Evolutionary conservation across 2,329 filamentous ascomycete genomes (phyloP).

Genomic region (Alternaria brassicae): DNA sequence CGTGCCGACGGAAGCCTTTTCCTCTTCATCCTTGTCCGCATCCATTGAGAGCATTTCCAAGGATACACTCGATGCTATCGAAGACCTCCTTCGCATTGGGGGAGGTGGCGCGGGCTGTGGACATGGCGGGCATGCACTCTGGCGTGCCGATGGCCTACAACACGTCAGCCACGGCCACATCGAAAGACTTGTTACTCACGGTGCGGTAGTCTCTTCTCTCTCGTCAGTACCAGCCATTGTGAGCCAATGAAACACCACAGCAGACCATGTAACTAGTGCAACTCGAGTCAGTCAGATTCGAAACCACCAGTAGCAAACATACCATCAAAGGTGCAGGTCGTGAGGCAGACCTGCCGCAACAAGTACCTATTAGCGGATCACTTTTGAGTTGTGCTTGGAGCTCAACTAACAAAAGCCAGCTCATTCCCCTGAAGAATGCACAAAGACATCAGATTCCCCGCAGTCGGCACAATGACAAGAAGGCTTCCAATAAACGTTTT

Average conservation of each 20-base stretch:
- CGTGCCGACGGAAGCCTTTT: neutral
- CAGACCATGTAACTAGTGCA: slow-evolving; percentile 46
- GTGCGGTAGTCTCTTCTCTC: slow-evolving; percentile 17
- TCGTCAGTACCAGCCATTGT: slow-evolving; percentile 36
- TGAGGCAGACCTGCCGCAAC: slow-evolving; percentile 44
- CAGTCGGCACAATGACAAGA: slow-evolving; percentile 50
- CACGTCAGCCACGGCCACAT: neutral
- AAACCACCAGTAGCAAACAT: slow-evolving; percentile 11
- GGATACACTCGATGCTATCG: neutral
- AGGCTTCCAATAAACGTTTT: slow-evolving; percentile 45
- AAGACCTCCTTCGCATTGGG: neutral
- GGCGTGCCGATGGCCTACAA: neutral
- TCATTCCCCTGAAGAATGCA: slow-evolving; percentile 44
- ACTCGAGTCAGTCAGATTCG: slow-evolving; percentile 1
- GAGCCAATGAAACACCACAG: slow-evolving; percentile 47
- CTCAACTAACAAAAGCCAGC: slow-evolving; percentile 43
- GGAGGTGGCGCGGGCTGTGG: neutral
- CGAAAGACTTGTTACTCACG: slow-evolving; percentile 14
- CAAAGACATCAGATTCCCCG: slow-evolving; percentile 48
- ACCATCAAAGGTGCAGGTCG: slow-evolving; percentile 52
- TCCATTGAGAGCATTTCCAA: neutral
- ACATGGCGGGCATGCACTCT: too few relatives aligned
- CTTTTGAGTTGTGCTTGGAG: neutral
- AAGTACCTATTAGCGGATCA: neutral
- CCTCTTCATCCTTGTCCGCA: neutral